Percentiles rank a stretch among this genome's conserved stretches.
Evolutionary conservation across 345 rosid genomes (phyloP).

Genomic region (Citrus medica): DNA sequence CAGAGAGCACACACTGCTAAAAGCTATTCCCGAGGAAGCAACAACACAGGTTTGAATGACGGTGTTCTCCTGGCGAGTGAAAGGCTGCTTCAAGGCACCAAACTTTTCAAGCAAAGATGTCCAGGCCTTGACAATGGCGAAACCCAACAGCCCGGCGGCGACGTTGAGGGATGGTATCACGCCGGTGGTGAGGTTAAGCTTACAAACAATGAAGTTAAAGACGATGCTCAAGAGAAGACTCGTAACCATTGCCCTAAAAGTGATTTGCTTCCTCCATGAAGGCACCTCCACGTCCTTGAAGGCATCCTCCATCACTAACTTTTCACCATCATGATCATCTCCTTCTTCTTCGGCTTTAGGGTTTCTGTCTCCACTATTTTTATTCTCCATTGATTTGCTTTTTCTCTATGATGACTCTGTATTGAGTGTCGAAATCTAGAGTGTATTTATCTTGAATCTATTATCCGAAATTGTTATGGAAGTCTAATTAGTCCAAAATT

Average conservation of each 20-base stretch:
- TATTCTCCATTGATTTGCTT: too few relatives aligned
- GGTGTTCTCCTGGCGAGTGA: slow-evolving; percentile 82
- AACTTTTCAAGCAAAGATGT: slow-evolving; percentile 35
- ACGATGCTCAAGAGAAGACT: slow-evolving; percentile 45
- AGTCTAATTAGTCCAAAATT: too few relatives aligned
- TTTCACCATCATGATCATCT: too few relatives aligned
- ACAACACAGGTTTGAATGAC: slow-evolving; percentile 87
- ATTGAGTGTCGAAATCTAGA: too few relatives aligned
- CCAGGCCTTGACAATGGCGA: slow-evolving; percentile 42
- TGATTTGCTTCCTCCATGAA: slow-evolving; percentile 48
- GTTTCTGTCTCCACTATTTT: too few relatives aligned
- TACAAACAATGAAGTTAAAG: slow-evolving; percentile 67
- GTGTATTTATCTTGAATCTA: too few relatives aligned
- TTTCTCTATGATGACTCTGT: too few relatives aligned
- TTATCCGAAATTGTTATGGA: too few relatives aligned
- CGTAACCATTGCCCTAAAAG: slow-evolving; percentile 44
- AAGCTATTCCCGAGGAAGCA: slow-evolving; percentile 94
- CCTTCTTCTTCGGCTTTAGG: too few relatives aligned
- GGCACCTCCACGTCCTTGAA: slow-evolving; percentile 41
- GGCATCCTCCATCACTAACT: slow-evolving; percentile 19
- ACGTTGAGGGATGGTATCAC: slow-evolving; percentile 66
- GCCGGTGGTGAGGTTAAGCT: slow-evolving; percentile 67
- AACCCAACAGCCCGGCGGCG: slow-evolving; percentile 63
- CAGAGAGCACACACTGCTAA: slow-evolving; percentile 57
- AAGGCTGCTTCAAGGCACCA: slow-evolving; percentile 70